Base-by-base conservation (phyloP, 805 yeast species). In the Hermanozyma aechmeae region DNA sequence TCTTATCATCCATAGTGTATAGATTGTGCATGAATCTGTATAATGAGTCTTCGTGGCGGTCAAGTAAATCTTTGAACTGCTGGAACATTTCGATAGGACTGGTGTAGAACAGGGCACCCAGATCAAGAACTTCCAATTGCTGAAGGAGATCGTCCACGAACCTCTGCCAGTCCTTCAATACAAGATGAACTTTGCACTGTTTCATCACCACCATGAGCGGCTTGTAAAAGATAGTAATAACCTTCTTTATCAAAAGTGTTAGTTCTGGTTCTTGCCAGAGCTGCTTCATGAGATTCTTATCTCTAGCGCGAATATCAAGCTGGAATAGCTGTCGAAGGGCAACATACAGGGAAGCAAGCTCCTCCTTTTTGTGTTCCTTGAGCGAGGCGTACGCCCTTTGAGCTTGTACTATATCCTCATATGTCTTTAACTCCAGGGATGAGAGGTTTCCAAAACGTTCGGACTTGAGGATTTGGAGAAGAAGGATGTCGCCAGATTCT, bases 181-280 rank as follows among this genome's bases (percentile, higher is more conserved):
- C 78, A 27, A 73, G 58, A 37, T 79, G 73, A 34, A 83, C 65
- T 32, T 73, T 69, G 3, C 89, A 82, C 18, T 70, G 65, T 35
- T 73, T 72, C 58, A 82, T 79, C 1, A 83, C 64, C 16, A 65
- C 65, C 32, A 82, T 77, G 48, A 83, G 57, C 1, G 93, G 92
- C 37, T 77, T 79, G 48, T 80, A 82, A 37, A 82, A 75, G 38
- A 81, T 60, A 2, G 83, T 57, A 16, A 92, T 65, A 16, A 85
- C 61, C 27, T 82, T 83, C 39, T 80, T 80, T 33, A 87, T 60
- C 24, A 89, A 64, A 21, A 66, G 66, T n/a, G 86, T 76, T 26
- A 93, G 58, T 39, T 81, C 83, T 0, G 89, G 85, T 42, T 87
- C 95, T 26, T 73, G 75, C 94, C 95, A 84, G 24, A 87, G 49